Evolutionary conservation across 495 filamentous ascomycete species (phyloP).

Genomic region (Penicillium longicatenatum): DNA sequence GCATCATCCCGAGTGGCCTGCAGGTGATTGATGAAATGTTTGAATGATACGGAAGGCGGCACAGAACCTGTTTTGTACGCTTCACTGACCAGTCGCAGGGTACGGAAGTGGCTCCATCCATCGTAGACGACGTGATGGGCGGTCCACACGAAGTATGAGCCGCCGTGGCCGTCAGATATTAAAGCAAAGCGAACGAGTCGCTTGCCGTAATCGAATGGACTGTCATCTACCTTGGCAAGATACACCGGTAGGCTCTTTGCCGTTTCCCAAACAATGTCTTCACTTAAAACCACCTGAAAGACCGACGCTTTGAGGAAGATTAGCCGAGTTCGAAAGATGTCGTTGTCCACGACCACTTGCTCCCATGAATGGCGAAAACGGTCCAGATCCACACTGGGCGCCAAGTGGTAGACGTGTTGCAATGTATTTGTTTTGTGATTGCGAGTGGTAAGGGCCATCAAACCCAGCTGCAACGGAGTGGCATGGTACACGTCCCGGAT

Average conservation of each 20-base stretch:
- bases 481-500: constrained; percentile 61
- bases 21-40: too few species aligned
- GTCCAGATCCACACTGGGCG: neutral
- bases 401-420: constrained; percentile 28
- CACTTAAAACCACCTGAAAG: neutral
- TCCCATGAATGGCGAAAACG: constrained; percentile 21
- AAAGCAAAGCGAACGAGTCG: neutral
- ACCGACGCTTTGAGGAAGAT: neutral
- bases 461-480: constrained; percentile 26
- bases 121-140: constrained; percentile 68
- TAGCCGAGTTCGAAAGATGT: constrained; percentile 46
- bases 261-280: neutral
- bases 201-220: neutral
- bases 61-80: too few species aligned
- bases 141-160: constrained; percentile 30
- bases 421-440: constrained; percentile 51
- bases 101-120: constrained; percentile 46
- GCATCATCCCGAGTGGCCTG: too few species aligned
- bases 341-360: constrained; percentile 33
- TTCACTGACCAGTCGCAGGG: too few species aligned
- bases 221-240: neutral
- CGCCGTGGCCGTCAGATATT: neutral
- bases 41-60: too few species aligned
- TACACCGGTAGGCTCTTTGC: neutral
- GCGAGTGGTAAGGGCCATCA: constrained; percentile 53